These are phyloP conservation scores for Ilyonectria sp. DNA, from an alignment of 2,329 filamentous ascomycete genomes.

Conservation along the genomic window DNA sequence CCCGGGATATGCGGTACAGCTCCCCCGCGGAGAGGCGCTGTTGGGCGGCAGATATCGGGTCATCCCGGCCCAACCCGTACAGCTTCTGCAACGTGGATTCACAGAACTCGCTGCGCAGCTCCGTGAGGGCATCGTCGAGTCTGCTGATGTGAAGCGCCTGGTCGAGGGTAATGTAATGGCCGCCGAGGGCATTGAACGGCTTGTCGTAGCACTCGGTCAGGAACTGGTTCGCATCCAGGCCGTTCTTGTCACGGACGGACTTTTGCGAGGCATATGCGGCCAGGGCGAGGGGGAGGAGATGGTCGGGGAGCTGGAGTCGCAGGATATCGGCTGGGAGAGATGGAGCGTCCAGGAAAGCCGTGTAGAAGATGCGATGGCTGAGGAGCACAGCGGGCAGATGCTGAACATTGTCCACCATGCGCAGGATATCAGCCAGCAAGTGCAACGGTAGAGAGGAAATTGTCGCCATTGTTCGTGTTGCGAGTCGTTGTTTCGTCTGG, in stretches of 20 bases:
- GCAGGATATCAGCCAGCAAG: conserved; percentile 41
- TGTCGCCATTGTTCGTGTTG: conserved; percentile 35
- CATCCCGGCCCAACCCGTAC: conserved; percentile 30
- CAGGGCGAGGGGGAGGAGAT: conserved; percentile 35
- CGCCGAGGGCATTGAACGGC: conserved; percentile 25
- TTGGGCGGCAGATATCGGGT: conserved; percentile 12
- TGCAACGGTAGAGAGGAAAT: conserved; percentile 43
- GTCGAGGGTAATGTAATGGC: conserved; percentile 28
- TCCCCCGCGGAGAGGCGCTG: conserved; percentile 28
- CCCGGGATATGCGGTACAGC: conserved; percentile 36
- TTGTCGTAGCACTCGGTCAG: conserved; percentile 35
- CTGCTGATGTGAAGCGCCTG: conserved; percentile 35
- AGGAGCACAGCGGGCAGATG: conserved; percentile 37
- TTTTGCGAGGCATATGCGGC: conserved; percentile 35
- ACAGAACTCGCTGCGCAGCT: conserved; percentile 30
- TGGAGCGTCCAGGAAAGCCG: conserved; percentile 39
- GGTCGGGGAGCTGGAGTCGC: conserved; percentile 36
- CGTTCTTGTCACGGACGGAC: conserved; percentile 21
- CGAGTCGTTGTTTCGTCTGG: neutral
- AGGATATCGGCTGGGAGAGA: conserved; percentile 38
- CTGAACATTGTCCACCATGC: conserved; percentile 35
- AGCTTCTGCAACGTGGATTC: conserved; percentile 33
- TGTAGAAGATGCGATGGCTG: conserved; percentile 43
- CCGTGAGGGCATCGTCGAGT: conserved; percentile 31
- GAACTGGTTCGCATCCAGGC: conserved; percentile 27